Evolutionary conservation across 1,284 basidiomycete genomes (phyloP).

Genomic region (Ustilago nuda): DNA sequence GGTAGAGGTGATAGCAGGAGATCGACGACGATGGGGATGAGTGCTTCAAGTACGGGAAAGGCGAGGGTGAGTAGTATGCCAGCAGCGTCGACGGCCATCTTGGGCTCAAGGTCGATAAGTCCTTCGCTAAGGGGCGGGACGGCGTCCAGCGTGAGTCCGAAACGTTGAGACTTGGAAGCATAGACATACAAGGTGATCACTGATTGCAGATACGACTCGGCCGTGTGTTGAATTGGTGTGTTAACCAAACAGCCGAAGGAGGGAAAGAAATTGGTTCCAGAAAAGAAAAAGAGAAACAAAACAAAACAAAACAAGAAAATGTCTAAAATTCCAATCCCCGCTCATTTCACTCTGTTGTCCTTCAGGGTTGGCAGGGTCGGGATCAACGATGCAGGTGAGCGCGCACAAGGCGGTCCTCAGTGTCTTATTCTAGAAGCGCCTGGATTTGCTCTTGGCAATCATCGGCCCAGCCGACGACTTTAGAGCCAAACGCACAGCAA

Average conservation of each 20-base stretch:
- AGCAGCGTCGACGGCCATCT: slow-evolving; percentile 24
- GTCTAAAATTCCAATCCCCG: neutral
- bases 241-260: neutral
- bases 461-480: neutral
- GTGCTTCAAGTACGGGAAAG: slow-evolving; percentile 19
- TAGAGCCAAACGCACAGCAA: neutral
- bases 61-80: slow-evolving; percentile 30
- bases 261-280: slow-evolving; percentile 7
- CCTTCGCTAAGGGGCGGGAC: slow-evolving; percentile 34
- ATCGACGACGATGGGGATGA: slow-evolving; percentile 34
- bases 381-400: slow-evolving; percentile 4
- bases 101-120: slow-evolving; percentile 29
- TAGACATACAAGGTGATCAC: neutral
- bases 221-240: neutral
- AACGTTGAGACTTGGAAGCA: slow-evolving; percentile 8
- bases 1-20: slow-evolving; percentile 28
- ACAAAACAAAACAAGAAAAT: neutral
- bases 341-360: slow-evolving; percentile 2
- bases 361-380: neutral
- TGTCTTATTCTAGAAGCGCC: too few species aligned
- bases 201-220: neutral
- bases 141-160: slow-evolving; percentile 15
- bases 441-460: neutral
- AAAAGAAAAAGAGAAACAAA: slow-evolving; percentile 2
- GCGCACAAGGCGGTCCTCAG: neutral